These are phyloP conservation scores for Eimeria acervulina DNA, from an alignment of 169 alveolate genomes.

Conservation along the genomic window DNA sequence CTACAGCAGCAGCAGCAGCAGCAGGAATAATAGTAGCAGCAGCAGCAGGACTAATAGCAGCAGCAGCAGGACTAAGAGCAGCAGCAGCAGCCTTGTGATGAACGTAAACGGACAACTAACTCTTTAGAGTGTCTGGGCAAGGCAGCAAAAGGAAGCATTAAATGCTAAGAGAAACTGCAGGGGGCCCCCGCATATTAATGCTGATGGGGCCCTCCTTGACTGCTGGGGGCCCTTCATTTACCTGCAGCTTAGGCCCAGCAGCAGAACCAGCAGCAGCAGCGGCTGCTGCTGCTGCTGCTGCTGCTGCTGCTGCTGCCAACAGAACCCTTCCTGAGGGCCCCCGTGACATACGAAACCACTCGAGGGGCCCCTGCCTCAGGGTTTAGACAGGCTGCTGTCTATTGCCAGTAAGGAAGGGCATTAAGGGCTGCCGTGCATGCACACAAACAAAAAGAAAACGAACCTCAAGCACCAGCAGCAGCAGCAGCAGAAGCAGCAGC, in stretches of 20 bases:
- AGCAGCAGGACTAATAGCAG: neutral
- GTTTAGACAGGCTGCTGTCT: too few species aligned
- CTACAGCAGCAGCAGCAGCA: neutral
- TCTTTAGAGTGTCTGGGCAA: neutral
- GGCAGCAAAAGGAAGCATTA: neutral
- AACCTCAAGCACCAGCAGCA: conserved; percentile 39
- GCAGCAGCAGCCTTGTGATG: too few species aligned
- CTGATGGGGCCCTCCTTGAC: neutral
- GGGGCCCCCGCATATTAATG: neutral
- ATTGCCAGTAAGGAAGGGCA: too few species aligned
- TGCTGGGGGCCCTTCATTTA: neutral
- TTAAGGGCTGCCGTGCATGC: too few species aligned
- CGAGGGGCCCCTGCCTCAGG: neutral
- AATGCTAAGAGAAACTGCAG: neutral
- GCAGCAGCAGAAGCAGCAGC: neutral
- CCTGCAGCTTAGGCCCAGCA: neutral
- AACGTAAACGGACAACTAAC: too few species aligned
- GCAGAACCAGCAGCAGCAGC: conserved; percentile 11
- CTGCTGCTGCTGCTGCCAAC: neutral
- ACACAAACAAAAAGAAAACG: neutral
- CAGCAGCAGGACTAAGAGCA: neutral
- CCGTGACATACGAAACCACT: neutral
- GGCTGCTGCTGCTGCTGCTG: neutral
- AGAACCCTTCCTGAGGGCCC: neutral
- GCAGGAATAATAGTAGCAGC: neutral